Conservation (phyloP, 2,329 filamentous ascomycete genomes). For the Domatiomyces globalis region DNA sequence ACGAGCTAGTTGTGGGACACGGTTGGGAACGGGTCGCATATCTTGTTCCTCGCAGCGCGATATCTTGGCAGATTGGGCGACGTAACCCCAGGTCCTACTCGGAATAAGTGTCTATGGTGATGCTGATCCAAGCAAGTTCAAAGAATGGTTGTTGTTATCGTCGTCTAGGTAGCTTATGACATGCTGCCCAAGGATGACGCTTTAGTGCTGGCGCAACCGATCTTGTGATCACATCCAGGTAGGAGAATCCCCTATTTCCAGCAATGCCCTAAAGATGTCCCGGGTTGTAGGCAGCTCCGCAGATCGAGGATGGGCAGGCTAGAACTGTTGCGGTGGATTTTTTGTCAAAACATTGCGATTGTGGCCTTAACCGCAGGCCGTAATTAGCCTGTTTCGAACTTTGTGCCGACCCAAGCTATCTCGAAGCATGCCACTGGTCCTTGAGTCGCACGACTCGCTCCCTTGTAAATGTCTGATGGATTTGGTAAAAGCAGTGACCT, state of each 20-base stretch:
- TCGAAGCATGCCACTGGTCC: conserved; percentile 49
- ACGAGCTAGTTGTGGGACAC: too few relatives aligned
- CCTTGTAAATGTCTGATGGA: conserved; percentile 10
- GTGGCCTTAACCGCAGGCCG: too few relatives aligned
- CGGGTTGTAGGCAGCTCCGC: too few relatives aligned
- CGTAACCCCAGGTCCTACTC: not conserved
- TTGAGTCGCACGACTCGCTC: conserved; percentile 49
- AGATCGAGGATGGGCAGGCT: not conserved
- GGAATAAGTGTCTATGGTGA: not conserved
- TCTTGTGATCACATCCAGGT: not conserved
- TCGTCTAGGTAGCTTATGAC: not conserved
- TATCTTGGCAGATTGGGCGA: not conserved
- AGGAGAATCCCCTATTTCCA: not conserved
- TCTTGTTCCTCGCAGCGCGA: not conserved
- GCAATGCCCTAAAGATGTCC: not conserved
- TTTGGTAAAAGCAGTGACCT: conserved; percentile 5
- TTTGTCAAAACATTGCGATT: not conserved
- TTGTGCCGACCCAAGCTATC: not conserved
- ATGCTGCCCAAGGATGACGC: too few relatives aligned
- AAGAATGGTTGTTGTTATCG: not conserved
- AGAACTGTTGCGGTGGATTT: too few relatives aligned
- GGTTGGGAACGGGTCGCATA: too few relatives aligned
- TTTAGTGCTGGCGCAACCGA: not conserved
- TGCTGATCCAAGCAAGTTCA: not conserved
- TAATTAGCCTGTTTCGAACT: too few relatives aligned